Conservation (phyloP, 441 rosid genomes). For the Kokia cookei region DNA sequence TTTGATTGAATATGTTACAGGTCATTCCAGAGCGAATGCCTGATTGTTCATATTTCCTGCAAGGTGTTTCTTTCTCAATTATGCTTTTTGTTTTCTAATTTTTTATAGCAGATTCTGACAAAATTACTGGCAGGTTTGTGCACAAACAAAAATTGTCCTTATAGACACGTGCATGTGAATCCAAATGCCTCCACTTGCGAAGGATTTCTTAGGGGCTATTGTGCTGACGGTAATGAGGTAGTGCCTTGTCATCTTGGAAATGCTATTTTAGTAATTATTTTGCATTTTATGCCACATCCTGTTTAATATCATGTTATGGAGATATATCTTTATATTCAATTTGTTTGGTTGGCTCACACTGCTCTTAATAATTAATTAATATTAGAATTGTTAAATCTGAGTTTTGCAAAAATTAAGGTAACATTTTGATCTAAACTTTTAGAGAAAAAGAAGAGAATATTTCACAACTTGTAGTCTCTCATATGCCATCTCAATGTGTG, state of each 20-base stretch:
- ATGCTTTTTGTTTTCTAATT: conserved; percentile 7
- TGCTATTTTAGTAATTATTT: not conserved
- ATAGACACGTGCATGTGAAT: conserved; percentile 93
- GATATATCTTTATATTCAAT: not conserved
- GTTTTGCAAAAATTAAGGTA: not conserved
- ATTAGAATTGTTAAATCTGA: not conserved
- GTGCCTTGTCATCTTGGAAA: conserved; percentile 1
- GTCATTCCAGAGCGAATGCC: conserved; percentile 99
- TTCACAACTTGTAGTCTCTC: not conserved
- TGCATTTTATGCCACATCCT: not conserved
- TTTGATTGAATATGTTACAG: conserved; percentile 41
- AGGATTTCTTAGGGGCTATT: conserved; percentile 90
- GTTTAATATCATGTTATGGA: not conserved
- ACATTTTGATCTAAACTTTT: not conserved
- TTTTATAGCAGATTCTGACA: conserved; percentile 18
- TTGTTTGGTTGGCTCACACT: not conserved
- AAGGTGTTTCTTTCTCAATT: conserved; percentile 46
- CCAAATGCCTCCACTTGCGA: conserved; percentile 76
- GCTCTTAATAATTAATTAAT: not conserved
- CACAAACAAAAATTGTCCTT: conserved; percentile 72
- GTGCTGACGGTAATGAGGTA: conserved; percentile 95
- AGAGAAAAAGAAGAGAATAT: not conserved
- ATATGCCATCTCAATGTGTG: not conserved
- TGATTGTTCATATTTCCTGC: conserved; percentile 91
- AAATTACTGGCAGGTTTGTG: conserved; percentile 65